Percentiles rank a stretch among this genome's conserved stretches.
phyloP scores from a whole-genome alignment of 2,329 filamentous ascomycete species.

The Madurella mycetomatis region DNA sequence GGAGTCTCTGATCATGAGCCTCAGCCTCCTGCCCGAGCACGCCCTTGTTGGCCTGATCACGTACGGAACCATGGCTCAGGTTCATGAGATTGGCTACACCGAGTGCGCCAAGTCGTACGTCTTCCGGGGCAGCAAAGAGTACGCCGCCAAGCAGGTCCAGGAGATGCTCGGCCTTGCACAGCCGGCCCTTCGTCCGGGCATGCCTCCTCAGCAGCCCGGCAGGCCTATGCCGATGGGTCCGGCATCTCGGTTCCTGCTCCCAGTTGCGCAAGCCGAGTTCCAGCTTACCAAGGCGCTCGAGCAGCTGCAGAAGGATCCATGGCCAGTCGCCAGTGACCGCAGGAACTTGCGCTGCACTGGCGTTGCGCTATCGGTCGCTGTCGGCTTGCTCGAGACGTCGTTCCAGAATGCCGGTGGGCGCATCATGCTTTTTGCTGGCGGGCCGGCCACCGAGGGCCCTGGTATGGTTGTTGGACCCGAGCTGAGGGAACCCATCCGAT shows the following conservation, averaged over 20 bases:
- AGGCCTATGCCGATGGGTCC: conserved; percentile 72
- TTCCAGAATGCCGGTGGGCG: conserved; percentile 94
- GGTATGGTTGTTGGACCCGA: conserved; percentile 96
- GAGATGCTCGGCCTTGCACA: conserved; percentile 90
- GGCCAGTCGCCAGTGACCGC: conserved; percentile 92
- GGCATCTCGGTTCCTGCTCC: conserved; percentile 84
- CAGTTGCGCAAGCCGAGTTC: conserved; percentile 93
- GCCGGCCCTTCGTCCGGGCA: conserved; percentile 67
- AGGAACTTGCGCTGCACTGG: conserved; percentile 88
- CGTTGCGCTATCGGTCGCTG: conserved; percentile 91
- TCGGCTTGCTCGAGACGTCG: conserved; percentile 85
- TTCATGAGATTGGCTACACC: conserved; percentile 95
- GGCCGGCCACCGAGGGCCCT: conserved; percentile 90
- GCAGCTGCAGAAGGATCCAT: conserved; percentile 92
- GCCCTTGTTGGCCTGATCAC: conserved; percentile 80
- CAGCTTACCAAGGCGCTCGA: conserved; percentile 95
- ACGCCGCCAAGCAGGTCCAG: conserved; percentile 97
- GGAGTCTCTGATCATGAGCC: conserved; percentile 80
- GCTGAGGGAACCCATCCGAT: conserved; percentile 91
- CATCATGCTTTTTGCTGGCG: conserved; percentile 96
- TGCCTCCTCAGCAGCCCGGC: conserved; percentile 68
- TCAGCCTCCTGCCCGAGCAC: conserved; percentile 76
- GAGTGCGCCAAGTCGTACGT: conserved; percentile 99
- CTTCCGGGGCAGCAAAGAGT: conserved; percentile 96
- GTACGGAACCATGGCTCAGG: conserved; percentile 93